phyloP scores from a whole-genome alignment of 2,329 filamentous ascomycete species.

The Rhynchosporium agropyri region DNA sequence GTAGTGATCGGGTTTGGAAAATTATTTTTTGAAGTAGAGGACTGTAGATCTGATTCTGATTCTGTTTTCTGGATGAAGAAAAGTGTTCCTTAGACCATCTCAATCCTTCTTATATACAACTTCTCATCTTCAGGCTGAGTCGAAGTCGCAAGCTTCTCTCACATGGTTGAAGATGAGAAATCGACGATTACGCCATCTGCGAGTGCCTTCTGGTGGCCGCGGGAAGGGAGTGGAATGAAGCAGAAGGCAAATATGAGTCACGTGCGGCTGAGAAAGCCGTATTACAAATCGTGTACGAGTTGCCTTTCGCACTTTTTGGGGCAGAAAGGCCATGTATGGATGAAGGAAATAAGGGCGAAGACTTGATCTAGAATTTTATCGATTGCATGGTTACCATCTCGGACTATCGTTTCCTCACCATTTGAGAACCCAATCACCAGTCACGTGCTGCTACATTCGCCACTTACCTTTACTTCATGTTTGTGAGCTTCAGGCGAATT shows the following conservation, averaged over 20 bases:
- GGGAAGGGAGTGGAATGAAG: slow-evolving; percentile 28
- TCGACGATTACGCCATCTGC: slow-evolving; percentile 29
- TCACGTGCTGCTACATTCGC: background rate
- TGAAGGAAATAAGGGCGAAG: background rate
- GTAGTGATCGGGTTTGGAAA: slow-evolving; percentile 12
- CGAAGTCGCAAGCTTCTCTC: slow-evolving; percentile 29
- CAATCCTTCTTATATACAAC: slow-evolving; percentile 32
- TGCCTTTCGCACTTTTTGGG: background rate
- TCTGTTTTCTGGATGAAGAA: slow-evolving; percentile 36
- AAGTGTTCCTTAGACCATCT: slow-evolving; percentile 14
- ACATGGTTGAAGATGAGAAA: slow-evolving; percentile 27
- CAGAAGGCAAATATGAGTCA: slow-evolving; percentile 6
- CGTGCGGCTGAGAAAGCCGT: slow-evolving; percentile 12
- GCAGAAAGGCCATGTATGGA: background rate
- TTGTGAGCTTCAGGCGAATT: background rate
- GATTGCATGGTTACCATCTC: no score
- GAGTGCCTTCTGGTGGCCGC: slow-evolving; percentile 31
- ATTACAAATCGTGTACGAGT: slow-evolving; percentile 46
- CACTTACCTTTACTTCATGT: background rate
- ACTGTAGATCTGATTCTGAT: slow-evolving; percentile 17
- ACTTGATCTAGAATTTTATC: background rate
- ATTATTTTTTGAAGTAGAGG: background rate
- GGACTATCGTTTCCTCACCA: no score
- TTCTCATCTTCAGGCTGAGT: slow-evolving; percentile 26
- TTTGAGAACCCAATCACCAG: background rate